Percentiles rank a stretch among this genome's conserved stretches.
Conservation (phyloP, 2,329 filamentous ascomycete species). For the Clonostachys rosea region DNA sequence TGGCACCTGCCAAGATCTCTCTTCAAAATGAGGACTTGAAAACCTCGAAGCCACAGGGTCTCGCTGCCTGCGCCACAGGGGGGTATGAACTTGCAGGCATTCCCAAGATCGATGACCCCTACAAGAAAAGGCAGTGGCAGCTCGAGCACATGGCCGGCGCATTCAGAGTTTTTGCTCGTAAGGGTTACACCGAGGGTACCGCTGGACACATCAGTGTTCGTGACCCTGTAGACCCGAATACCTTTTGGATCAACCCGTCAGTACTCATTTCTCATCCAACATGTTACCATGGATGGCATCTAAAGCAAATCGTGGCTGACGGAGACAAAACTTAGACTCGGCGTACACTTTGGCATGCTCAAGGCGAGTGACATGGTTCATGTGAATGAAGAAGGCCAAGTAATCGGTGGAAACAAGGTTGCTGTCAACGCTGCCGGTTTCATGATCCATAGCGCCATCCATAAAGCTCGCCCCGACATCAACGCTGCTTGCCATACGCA, state of each 20-base stretch:
- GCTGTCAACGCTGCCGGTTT: constrained; percentile 59
- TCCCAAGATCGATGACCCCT: constrained; percentile 48
- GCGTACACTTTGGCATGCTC: constrained; percentile 56
- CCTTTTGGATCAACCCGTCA: constrained; percentile 62
- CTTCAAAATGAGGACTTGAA: not conserved
- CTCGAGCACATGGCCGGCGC: constrained; percentile 37
- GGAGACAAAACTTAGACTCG: constrained; percentile 24
- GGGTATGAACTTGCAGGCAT: constrained; percentile 40
- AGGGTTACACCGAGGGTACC: constrained; percentile 55
- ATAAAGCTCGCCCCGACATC: constrained; percentile 55
- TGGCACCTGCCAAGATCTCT: not conserved
- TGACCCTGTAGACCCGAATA: constrained; percentile 52
- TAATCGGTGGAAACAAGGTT: constrained; percentile 52
- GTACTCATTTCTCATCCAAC: not conserved
- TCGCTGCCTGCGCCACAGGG: constrained; percentile 9
- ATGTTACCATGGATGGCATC: not conserved
- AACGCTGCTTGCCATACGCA: constrained; percentile 60
- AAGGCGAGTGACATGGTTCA: constrained; percentile 59
- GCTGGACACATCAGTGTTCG: constrained; percentile 60
- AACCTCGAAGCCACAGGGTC: not conserved
- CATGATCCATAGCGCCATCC: constrained; percentile 56
- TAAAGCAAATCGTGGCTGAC: not conserved
- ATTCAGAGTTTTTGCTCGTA: constrained; percentile 40
- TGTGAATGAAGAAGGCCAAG: constrained; percentile 52
- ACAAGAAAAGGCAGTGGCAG: constrained; percentile 24